A percentile compares a stretch with the other conserved stretches of the same genome.
Evolutionary conservation across 2,329 filamentous ascomycete genomes (phyloP).

Genomic region (Arthrinium phaeospermum): DNA sequence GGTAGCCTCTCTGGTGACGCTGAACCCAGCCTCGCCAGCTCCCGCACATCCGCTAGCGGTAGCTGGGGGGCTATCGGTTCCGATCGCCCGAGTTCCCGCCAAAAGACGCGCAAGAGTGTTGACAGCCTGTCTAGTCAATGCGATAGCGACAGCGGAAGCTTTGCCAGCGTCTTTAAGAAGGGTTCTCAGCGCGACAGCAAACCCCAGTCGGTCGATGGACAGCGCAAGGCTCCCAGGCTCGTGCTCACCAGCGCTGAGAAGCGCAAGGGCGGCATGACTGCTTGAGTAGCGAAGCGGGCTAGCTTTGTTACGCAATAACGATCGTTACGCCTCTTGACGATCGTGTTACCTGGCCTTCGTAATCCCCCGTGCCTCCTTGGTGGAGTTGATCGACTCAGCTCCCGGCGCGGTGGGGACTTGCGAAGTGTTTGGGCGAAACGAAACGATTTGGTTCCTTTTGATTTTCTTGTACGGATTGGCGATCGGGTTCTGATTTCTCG

Average conservation of each 20-base stretch:
- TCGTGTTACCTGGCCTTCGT: not conserved
- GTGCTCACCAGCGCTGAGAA: conserved; percentile 90
- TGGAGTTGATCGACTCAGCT: conserved; percentile 38
- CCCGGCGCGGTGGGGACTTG: not conserved
- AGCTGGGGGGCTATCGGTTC: conserved; percentile 83
- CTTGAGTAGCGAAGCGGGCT: conserved; percentile 27
- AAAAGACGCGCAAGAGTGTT: conserved; percentile 67
- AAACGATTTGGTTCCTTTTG: conserved; percentile 17
- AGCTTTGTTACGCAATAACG: conserved; percentile 23
- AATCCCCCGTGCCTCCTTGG: conserved; percentile 22
- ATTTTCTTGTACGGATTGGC: conserved; percentile 12
- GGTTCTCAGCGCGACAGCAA: conserved; percentile 58
- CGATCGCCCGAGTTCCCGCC: conserved; percentile 75
- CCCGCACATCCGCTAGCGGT: conserved; percentile 76
- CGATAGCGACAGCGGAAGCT: conserved; percentile 64
- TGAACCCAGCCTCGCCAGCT: conserved; percentile 72
- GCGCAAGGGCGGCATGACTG: conserved; percentile 68
- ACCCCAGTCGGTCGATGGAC: conserved; percentile 61
- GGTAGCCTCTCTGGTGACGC: conserved; percentile 80
- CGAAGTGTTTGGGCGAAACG: not conserved
- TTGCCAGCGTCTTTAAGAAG: conserved; percentile 70
- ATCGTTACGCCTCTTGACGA: conserved; percentile 17
- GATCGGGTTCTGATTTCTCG: conserved; percentile 13
- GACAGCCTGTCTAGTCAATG: conserved; percentile 70
- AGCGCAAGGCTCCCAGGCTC: conserved; percentile 85